Conservation (phyloP, 352 stramenopile genomes). For the Thalassiosira hispida region DNA sequence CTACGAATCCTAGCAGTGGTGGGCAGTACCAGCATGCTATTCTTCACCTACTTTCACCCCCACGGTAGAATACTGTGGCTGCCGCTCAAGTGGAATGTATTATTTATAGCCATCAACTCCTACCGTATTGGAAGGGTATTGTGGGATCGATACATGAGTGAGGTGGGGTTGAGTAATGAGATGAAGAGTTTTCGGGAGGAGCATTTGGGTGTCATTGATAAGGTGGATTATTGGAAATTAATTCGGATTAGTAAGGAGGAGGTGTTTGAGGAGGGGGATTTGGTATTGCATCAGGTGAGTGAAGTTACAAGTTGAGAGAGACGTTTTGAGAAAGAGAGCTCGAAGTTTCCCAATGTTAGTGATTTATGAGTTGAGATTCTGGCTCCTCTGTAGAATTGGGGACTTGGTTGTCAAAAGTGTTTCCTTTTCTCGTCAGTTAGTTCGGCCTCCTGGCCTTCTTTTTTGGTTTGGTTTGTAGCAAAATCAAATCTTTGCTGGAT, state of each 20-base stretch:
- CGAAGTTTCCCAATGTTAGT: neutral
- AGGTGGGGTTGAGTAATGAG: slow-evolving; percentile 52
- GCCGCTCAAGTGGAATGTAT: slow-evolving; percentile 80
- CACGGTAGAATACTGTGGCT: slow-evolving; percentile 80
- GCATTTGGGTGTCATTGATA: slow-evolving; percentile 74
- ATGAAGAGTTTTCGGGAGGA: slow-evolving; percentile 60
- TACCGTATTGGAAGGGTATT: slow-evolving; percentile 70
- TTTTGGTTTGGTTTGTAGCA: no score
- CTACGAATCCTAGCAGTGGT: slow-evolving; percentile 74
- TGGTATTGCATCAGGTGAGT: slow-evolving; percentile 54
- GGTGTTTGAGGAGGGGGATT: slow-evolving; percentile 57
- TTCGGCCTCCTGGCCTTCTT: no score
- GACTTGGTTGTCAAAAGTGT: no score
- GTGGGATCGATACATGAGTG: slow-evolving; percentile 54
- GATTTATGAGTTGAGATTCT: no score
- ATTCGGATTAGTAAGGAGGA: slow-evolving; percentile 50
- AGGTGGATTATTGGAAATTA: slow-evolving; percentile 66
- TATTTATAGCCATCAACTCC: slow-evolving; percentile 79
- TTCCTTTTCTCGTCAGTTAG: no score
- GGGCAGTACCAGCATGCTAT: slow-evolving; percentile 67
- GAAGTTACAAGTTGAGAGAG: neutral
- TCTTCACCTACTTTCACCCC: slow-evolving; percentile 85
- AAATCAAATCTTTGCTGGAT: no score
- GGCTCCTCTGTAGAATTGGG: no score
- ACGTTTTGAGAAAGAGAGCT: neutral